Conservation (phyloP, 2,329 filamentous ascomycete genomes). For the Exophiala aquamarina region DNA sequence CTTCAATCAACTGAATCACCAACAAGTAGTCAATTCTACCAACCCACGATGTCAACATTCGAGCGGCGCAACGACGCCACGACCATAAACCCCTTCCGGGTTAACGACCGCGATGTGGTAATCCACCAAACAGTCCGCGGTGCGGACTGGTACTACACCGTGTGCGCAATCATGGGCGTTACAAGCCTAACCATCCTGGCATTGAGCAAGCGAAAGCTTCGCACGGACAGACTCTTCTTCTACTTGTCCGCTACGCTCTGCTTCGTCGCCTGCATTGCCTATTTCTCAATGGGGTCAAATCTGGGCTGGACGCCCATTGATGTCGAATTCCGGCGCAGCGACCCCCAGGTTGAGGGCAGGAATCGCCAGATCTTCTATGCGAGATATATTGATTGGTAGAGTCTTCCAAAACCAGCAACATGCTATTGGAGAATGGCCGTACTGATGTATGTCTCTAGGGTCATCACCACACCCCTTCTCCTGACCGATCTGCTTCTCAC, state of each 20-base stretch:
- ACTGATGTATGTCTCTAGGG: neutral
- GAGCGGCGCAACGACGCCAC: constrained; percentile 7
- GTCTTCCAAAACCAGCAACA: neutral
- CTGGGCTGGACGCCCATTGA: constrained; percentile 61
- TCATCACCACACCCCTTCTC: constrained; percentile 62
- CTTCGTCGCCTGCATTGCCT: constrained; percentile 51
- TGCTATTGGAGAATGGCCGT: too few species aligned
- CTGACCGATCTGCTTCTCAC: constrained; percentile 65
- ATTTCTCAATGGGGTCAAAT: constrained; percentile 66
- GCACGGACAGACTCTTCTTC: constrained; percentile 11
- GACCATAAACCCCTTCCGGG: constrained; percentile 2
- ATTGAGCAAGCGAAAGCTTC: constrained; percentile 2
- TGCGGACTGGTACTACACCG: constrained; percentile 13
- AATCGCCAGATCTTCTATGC: constrained; percentile 66
- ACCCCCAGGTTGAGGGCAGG: constrained; percentile 46
- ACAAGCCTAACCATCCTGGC: constrained; percentile 10
- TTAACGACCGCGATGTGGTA: constrained; percentile 8
- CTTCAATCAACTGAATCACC: too few species aligned
- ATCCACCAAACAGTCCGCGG: constrained; percentile 21
- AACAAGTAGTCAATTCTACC: too few species aligned
- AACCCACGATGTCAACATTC: neutral
- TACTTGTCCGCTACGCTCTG: constrained; percentile 17
- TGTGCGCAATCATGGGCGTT: constrained; percentile 15
- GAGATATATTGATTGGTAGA: constrained; percentile 62
- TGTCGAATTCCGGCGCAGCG: constrained; percentile 55